Base-by-base conservation (phyloP, 805 yeast genomes). In the Spathaspora arborariae region DNA sequence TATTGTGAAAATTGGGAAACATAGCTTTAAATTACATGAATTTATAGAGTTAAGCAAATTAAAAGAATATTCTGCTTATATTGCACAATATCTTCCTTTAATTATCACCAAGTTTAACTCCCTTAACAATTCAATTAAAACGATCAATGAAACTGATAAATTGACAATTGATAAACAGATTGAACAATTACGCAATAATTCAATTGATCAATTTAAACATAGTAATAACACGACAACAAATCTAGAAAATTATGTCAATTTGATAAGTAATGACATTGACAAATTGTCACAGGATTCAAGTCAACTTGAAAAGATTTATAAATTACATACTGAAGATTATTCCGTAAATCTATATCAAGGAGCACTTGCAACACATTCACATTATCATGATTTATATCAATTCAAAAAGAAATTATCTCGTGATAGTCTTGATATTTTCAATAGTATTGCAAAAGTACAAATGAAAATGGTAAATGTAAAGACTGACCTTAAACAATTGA, bases 141-240 rank as follows among this genome's bases (percentile, higher is more conserved):
- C 45, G 1, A 75, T 75, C 10, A 68, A 70, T 30, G 60, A 52
- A 7, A 15, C 2, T 15, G 69, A 70, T 4, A 69, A 71, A 41
- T 45, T 65, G 2, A 47, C 42, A 0, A 63, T 81, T 5, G 75
- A 74, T 18, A 56, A 57, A 27, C 66, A 65, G 10, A 72, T 79
- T 27, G 80, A 77, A 46, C 13, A 46, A 1, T 64, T 73, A 36
- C 64, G 78, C 30, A 57, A 66, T 10, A 74, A 72, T 22, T 70
- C 78, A 1, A 57, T 59, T 9, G 37, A 42, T 11, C 47, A 44
- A 52, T 66, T 61, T 56, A 64, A 54, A 49, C 56, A 51, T 38
- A 43, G 51, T 39, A 57, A 53, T 21, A 44, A 56, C 21, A 46
- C 51, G 2, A 24, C 46, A 4, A 34, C 42, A 18, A 30, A 30